A percentile compares a stretch with the other conserved stretches of the same genome.
phyloP scores from a whole-genome alignment of 139 green algal species.

The Marvania coccoides region DNA sequence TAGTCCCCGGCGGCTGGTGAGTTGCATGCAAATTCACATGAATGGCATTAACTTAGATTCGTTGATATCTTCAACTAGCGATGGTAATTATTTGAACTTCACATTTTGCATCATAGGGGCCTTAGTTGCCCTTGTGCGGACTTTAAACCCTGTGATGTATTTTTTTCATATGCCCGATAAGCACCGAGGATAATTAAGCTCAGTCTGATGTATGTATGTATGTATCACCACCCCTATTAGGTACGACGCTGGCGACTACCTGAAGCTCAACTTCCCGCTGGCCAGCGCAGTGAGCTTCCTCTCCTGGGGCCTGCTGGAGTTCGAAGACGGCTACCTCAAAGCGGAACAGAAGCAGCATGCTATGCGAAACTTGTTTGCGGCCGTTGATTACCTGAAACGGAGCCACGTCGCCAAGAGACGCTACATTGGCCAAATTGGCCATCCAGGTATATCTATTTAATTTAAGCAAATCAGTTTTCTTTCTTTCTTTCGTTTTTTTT shows the following conservation, averaged over 20 bases:
- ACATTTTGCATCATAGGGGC: too few species aligned
- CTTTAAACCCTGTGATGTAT: too few species aligned
- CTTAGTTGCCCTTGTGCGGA: too few species aligned
- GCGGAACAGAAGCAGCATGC: not conserved
- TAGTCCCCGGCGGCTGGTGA: conserved; percentile 46
- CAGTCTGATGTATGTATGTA: too few species aligned
- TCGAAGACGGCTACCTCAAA: conserved; percentile 3
- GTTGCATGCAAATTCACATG: conserved; percentile 21
- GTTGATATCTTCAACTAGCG: too few species aligned
- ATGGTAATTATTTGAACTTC: too few species aligned
- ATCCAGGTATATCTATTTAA: conserved; percentile 1
- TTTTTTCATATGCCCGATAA: too few species aligned
- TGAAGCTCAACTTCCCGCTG: conserved; percentile 54
- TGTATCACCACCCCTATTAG: too few species aligned
- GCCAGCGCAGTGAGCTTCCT: conserved; percentile 35
- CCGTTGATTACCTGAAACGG: conserved; percentile 3
- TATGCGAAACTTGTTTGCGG: not conserved
- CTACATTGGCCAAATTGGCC: conserved; percentile 20
- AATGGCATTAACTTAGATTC: too few species aligned
- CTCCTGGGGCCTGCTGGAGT: conserved; percentile 44
- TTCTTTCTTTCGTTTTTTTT: too few species aligned
- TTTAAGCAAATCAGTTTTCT: too few species aligned
- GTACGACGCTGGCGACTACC: conserved; percentile 26
- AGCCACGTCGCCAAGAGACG: not conserved
- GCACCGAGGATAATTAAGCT: too few species aligned